phyloP scores from a whole-genome alignment of 768 basidiomycete species.

The Russula sp. region DNA sequence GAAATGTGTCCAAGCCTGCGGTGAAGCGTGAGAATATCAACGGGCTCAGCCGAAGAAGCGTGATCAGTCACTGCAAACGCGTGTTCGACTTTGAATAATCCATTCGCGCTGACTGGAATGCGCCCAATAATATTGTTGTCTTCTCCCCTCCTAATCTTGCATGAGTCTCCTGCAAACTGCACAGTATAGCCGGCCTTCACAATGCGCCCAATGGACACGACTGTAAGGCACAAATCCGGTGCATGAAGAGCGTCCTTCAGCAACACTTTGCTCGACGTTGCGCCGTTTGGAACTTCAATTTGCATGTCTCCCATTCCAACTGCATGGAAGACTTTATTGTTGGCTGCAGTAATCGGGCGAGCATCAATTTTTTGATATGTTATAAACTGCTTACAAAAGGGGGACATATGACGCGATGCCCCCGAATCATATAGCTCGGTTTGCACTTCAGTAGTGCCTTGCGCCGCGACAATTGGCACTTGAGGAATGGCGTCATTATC shows the following conservation, averaged over 20 bases:
- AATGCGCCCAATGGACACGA: constrained; percentile 24
- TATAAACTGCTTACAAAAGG: constrained; percentile 1
- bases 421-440: constrained; percentile 28
- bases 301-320: constrained; percentile 27
- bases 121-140: background rate
- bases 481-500: background rate
- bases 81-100: constrained; percentile 9
- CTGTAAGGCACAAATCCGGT: constrained; percentile 22
- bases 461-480: too few relatives aligned
- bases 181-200: background rate
- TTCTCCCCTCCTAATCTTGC: background rate
- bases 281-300: constrained; percentile 15
- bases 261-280: background rate
- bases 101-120: background rate
- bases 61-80: too few relatives aligned
- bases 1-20: too few relatives aligned
- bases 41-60: too few relatives aligned
- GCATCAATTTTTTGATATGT: constrained; percentile 1
- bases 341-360: constrained; percentile 25
- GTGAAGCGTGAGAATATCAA: too few relatives aligned
- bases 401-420: constrained; percentile 28
- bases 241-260: constrained; percentile 26
- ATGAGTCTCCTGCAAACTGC: background rate
- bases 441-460: too few relatives aligned
- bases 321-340: constrained; percentile 29